Percentiles rank a stretch among this genome's conserved stretches.
These are phyloP conservation scores for Aureobasidium sp. DNA, from an alignment of 2,329 filamentous ascomycete species.

Conservation along the genomic window DNA sequence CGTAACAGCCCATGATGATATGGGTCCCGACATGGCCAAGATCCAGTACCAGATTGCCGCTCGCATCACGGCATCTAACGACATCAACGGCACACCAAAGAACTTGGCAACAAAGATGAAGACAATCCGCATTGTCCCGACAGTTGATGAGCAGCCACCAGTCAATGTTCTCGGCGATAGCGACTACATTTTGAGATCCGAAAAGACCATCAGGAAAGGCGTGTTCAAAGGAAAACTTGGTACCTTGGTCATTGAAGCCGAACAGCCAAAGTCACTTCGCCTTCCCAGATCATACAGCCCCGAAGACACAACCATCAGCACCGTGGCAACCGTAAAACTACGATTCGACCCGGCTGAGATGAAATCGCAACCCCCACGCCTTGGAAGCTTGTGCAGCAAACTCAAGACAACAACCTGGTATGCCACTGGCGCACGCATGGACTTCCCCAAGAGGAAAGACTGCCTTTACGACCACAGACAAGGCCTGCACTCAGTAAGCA, in stretches of 20 bases:
- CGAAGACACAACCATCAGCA: slow-evolving; percentile 40
- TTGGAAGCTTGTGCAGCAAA: slow-evolving; percentile 47
- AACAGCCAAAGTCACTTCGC: slow-evolving; percentile 51
- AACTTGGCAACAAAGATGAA: slow-evolving; percentile 44
- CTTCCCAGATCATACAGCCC: slow-evolving; percentile 38
- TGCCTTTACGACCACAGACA: slow-evolving; percentile 42
- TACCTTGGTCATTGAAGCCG: slow-evolving; percentile 49
- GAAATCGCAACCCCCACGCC: slow-evolving; percentile 44
- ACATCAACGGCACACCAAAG: slow-evolving; percentile 33
- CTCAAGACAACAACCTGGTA: slow-evolving; percentile 54
- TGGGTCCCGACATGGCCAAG: slow-evolving; percentile 56
- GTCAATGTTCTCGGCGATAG: slow-evolving; percentile 41
- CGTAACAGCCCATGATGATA: slow-evolving; percentile 46
- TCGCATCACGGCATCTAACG: slow-evolving; percentile 33
- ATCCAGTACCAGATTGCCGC: slow-evolving; percentile 49
- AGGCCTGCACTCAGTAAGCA: slow-evolving; percentile 46
- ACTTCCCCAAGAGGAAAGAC: slow-evolving; percentile 41
- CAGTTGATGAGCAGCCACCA: slow-evolving; percentile 53
- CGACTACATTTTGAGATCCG: slow-evolving; percentile 49
- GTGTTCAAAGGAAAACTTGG: slow-evolving; percentile 54
- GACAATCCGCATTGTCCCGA: slow-evolving; percentile 55
- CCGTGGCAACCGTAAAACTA: slow-evolving; percentile 49
- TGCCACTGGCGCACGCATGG: slow-evolving; percentile 43
- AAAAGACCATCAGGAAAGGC: slow-evolving; percentile 55
- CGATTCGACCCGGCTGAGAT: slow-evolving; percentile 54